These are phyloP conservation scores for Capillidium rhysosporum DNA, from an alignment of 371 early-diverging fungal genomes.

Conservation along the genomic window DNA sequence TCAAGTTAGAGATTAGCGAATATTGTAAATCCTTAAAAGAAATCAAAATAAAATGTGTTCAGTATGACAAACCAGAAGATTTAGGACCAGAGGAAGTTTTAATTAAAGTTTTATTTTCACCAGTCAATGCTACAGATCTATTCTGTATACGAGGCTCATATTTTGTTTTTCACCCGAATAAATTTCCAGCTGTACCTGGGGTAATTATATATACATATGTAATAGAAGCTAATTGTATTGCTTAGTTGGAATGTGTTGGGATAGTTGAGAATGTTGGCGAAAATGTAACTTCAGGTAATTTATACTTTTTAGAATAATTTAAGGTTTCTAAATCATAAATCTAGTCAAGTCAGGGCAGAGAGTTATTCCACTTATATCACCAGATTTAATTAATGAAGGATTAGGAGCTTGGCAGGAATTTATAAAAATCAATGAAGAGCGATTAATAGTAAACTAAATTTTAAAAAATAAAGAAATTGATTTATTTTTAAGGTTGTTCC, in stretches of 20 bases:
- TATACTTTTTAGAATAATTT: no score
- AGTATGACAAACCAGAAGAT: background rate
- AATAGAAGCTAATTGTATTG: background rate
- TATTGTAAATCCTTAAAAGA: no score
- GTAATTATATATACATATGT: background rate
- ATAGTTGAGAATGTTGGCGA: background rate
- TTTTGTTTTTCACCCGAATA: background rate
- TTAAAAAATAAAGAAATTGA: background rate
- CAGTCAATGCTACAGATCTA: conserved; percentile 1
- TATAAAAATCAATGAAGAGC: background rate
- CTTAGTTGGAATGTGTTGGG: conserved; percentile 1
- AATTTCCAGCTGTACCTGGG: background rate
- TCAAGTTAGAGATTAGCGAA: no score
- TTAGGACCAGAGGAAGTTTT: background rate
- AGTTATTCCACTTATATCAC: background rate
- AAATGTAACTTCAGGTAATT: background rate
- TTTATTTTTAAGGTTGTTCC: background rate
- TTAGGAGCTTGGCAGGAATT: background rate
- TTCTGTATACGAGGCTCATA: background rate
- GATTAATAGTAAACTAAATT: background rate
- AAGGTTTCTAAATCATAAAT: background rate
- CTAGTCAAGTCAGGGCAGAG: conserved; percentile 1
- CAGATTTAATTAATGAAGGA: background rate
- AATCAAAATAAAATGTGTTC: no score
- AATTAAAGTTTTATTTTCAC: background rate